These are phyloP conservation scores for Alopecurus myosuroides DNA, from an alignment of 176 grass and related monocot genomes.

Conservation along the genomic window DNA sequence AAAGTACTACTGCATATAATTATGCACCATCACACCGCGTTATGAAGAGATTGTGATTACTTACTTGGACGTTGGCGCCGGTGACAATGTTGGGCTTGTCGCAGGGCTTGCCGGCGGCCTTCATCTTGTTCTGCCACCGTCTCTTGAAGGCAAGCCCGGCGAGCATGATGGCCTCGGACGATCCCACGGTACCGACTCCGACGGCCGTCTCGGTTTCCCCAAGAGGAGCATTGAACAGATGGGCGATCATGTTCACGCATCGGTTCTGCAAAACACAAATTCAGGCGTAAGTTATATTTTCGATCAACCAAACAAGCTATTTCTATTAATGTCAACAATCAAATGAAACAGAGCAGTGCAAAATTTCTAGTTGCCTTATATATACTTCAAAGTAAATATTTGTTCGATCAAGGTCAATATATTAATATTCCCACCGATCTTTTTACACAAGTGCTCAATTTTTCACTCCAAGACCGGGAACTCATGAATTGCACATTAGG, in stretches of 20 bases:
- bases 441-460: too few species aligned
- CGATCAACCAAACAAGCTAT: background rate
- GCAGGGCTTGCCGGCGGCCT: slow-evolving; percentile 65
- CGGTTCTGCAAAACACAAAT: slow-evolving; percentile 49
- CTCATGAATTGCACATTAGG: too few species aligned
- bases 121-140: slow-evolving; percentile 81
- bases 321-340: background rate
- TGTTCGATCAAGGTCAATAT: too few species aligned
- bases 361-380: background rate
- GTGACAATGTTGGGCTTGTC: slow-evolving; percentile 97
- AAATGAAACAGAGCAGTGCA: background rate
- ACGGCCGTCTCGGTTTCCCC: slow-evolving; percentile 61
- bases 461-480: too few species aligned
- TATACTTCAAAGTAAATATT: background rate
- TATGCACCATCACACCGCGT: background rate
- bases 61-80: slow-evolving; percentile 79
- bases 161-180: slow-evolving; percentile 93
- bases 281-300: background rate
- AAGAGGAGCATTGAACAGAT: slow-evolving; percentile 82
- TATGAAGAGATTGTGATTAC: background rate
- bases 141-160: slow-evolving; percentile 88
- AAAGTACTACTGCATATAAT: background rate
- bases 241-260: slow-evolving; percentile 91
- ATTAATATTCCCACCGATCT: too few species aligned
- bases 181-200: slow-evolving; percentile 79